Evolutionary conservation across 1,284 basidiomycete genomes (phyloP).

Genomic region (Ceratobasidium theobromae): DNA sequence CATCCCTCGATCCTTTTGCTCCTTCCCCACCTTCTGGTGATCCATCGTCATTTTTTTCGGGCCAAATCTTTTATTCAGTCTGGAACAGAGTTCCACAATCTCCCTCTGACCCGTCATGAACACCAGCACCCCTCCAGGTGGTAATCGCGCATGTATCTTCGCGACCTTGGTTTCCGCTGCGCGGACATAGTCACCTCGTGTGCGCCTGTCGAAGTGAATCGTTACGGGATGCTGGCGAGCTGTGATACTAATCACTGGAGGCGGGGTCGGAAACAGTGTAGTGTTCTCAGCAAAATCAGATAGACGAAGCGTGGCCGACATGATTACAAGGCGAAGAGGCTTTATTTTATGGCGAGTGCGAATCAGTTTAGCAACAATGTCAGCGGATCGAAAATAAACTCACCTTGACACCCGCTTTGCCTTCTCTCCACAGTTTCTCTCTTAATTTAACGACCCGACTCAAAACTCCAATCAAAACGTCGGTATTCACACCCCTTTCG

Average conservation of each 20-base stretch:
- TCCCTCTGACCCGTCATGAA: slow-evolving; percentile 81
- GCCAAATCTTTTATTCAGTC: slow-evolving; percentile 80
- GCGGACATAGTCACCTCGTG: slow-evolving; percentile 82
- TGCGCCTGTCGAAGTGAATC: slow-evolving; percentile 88
- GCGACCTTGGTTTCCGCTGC: slow-evolving; percentile 89
- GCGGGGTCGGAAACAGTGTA: slow-evolving; percentile 77
- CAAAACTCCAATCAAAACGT: slow-evolving; percentile 94
- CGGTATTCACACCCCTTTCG: slow-evolving; percentile 97
- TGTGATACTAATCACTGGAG: slow-evolving; percentile 87
- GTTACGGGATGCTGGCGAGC: slow-evolving; percentile 96
- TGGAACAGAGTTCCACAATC: slow-evolving; percentile 64
- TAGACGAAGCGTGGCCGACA: slow-evolving; percentile 97
- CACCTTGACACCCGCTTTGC: slow-evolving; percentile 66
- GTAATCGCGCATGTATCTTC: slow-evolving; percentile 74
- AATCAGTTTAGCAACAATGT: neutral
- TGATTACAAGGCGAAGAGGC: slow-evolving; percentile 93
- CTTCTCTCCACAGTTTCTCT: slow-evolving; percentile 83
- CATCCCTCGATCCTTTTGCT: neutral
- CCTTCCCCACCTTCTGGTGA: slow-evolving; percentile 4
- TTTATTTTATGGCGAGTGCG: slow-evolving; percentile 41
- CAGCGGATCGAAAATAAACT: slow-evolving; percentile 28
- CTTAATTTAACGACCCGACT: slow-evolving; percentile 88
- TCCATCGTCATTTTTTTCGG: slow-evolving; percentile 50
- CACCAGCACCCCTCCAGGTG: slow-evolving; percentile 69
- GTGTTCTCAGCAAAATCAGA: slow-evolving; percentile 90